These are phyloP conservation scores for Eutrema heterophyllum DNA, from an alignment of 345 rosid genomes.

Conservation along the genomic window DNA sequence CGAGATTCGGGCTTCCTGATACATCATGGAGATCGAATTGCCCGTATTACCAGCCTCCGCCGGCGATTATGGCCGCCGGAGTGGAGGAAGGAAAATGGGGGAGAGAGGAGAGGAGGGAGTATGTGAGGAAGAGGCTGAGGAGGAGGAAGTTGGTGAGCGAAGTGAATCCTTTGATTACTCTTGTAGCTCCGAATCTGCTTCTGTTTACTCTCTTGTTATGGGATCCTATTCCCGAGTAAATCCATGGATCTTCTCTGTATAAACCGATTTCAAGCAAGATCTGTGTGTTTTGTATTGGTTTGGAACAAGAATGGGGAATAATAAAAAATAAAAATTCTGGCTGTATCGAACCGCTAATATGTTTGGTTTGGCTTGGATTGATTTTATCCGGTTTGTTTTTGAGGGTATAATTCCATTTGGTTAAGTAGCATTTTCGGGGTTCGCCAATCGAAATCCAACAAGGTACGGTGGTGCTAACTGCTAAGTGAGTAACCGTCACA, in stretches of 20 bases:
- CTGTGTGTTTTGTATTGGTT: neutral
- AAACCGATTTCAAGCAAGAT: neutral
- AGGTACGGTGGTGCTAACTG: neutral
- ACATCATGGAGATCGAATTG: slow-evolving; percentile 78
- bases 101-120: slow-evolving; percentile 46
- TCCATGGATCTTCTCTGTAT: neutral
- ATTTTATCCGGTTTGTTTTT: neutral
- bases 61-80: slow-evolving; percentile 56
- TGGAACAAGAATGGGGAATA: neutral
- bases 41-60: slow-evolving; percentile 77
- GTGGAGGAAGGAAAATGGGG: slow-evolving; percentile 74
- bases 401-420: neutral
- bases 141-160: slow-evolving; percentile 41
- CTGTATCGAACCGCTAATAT: neutral
- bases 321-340: neutral
- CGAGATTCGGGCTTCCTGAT: slow-evolving; percentile 46
- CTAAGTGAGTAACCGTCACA: neutral
- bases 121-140: slow-evolving; percentile 50
- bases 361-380: neutral
- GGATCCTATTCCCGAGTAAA: slow-evolving; percentile 44
- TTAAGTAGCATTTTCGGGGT: neutral
- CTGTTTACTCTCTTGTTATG: slow-evolving; percentile 49
- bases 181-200: slow-evolving; percentile 54
- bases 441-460: neutral
- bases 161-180: slow-evolving; percentile 52